phyloP scores from a whole-genome alignment of 139 green algal species.

The Chlamydomonas sphaeroides region DNA sequence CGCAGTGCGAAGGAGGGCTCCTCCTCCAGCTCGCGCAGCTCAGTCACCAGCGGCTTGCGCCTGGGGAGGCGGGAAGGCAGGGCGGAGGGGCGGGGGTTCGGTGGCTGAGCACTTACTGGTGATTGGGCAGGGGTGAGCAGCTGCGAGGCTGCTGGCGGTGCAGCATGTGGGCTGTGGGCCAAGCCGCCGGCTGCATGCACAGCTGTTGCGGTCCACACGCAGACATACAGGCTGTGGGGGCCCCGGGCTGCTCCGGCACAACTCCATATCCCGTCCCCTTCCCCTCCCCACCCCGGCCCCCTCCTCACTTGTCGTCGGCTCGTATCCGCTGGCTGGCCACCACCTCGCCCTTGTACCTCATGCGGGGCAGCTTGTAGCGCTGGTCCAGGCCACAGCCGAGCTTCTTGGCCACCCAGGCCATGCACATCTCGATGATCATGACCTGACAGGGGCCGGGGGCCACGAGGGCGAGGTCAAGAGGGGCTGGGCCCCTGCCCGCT shows the following conservation, averaged over 20 bases:
- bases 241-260: too few species aligned
- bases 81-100: not conserved
- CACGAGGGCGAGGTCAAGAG: slow-evolving; percentile 49
- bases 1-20: slow-evolving; percentile 59
- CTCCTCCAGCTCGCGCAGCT: slow-evolving; percentile 56
- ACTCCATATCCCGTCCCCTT: not conserved
- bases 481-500: not conserved
- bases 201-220: too few species aligned
- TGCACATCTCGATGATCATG: slow-evolving; percentile 73
- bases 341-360: slow-evolving; percentile 80
- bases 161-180: too few species aligned
- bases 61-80: not conserved
- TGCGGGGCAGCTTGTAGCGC: slow-evolving; percentile 85
- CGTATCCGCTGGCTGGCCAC: slow-evolving; percentile 56
- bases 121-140: too few species aligned
- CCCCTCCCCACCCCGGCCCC: not conserved
- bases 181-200: too few species aligned
- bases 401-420: slow-evolving; percentile 68
- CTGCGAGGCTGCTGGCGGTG: too few species aligned
- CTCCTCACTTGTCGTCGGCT: slow-evolving; percentile 12
- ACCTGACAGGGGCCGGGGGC: too few species aligned
- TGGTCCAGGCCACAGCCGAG: slow-evolving; percentile 55
- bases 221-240: too few species aligned
- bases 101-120: too few species aligned
- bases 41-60: slow-evolving; percentile 55